Conservation (phyloP, 441 rosid species). For the Populus tomentosa region DNA sequence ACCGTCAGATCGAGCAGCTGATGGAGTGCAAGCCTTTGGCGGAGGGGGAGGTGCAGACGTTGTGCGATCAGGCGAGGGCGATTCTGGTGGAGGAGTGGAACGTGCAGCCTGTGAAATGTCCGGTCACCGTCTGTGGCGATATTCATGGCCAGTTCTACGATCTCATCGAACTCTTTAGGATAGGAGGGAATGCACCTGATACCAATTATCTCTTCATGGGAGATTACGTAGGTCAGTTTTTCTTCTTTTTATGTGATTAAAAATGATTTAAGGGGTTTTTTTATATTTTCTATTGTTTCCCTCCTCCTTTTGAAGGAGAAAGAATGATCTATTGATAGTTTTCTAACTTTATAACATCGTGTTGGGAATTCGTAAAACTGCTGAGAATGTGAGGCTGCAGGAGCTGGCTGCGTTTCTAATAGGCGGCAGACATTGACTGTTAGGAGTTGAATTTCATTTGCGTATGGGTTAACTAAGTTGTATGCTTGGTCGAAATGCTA, state of each 20-base stretch:
- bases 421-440: not conserved
- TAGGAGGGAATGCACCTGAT: too few species aligned
- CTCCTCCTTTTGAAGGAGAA: not conserved
- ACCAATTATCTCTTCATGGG: conserved; percentile 44
- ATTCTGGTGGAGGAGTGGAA: conserved; percentile 98
- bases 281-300: not conserved
- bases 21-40: conserved; percentile 59
- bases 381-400: not conserved
- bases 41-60: conserved; percentile 86
- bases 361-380: not conserved
- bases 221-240: too few species aligned
- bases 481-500: not conserved
- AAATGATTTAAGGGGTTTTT: not conserved
- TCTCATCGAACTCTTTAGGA: too few species aligned
- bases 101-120: conserved; percentile 98
- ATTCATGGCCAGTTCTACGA: too few species aligned
- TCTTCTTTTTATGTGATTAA: not conserved
- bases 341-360: not conserved
- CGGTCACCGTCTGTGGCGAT: conserved; percentile 51
- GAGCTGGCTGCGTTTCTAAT: not conserved
- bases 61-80: conserved; percentile 93
- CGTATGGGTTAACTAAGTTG: not conserved
- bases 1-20: conserved; percentile 95
- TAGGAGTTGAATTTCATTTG: not conserved
- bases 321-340: not conserved